Base-by-base conservation (phyloP, 805 yeast genomes). In the Nakazawaea wickerhamii region DNA sequence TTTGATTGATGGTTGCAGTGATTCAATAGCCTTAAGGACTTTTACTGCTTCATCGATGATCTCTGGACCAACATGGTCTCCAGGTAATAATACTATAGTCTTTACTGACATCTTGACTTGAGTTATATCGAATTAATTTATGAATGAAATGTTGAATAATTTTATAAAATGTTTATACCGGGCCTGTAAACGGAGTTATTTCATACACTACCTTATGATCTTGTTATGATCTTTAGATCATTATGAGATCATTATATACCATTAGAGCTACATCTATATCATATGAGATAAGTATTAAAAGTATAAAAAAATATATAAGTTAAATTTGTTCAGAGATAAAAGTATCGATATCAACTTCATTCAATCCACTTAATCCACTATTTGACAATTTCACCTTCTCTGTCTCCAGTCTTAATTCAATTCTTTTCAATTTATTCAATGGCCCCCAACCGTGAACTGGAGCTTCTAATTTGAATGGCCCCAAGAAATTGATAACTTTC, bases 61-160 rank as follows among this genome's bases (percentile, higher is more conserved):
- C 65, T 93, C 99, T 38, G 84, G 78, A 54, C 99, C 99, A 48
- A 86, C 96, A 60, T 93, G 98, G 70, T 93, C 99, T 55, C 99
- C 99, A 46, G 97, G 95, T 30, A 91, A 73, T 42, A 91, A 76
- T 28, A 93, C 95, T 54, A 91, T 81, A 13, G 36, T 38, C 43
- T 75, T 87, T 63, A 88, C 89, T 21, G 51, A 44, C 19, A 51
- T 30, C n/a, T n/a, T n/a, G n/a, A n/a, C n/a, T n/a, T n/a, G n/a
- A n/a, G 19, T n/a, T 31, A 6, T 21, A 10, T 15, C 11, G 13
- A 6, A 27, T 13, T 19, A 14, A 15, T n/a, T 17, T 26, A 17
- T 19, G n/a, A 23, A 19, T 20, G 25, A 30, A 8, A 23, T 7
- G 19, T 22, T 21, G 17, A 5, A 17, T 21, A 28, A 26, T 30